Base-by-base conservation (phyloP, 345 rosid species). In the Boechera stricta region DNA sequence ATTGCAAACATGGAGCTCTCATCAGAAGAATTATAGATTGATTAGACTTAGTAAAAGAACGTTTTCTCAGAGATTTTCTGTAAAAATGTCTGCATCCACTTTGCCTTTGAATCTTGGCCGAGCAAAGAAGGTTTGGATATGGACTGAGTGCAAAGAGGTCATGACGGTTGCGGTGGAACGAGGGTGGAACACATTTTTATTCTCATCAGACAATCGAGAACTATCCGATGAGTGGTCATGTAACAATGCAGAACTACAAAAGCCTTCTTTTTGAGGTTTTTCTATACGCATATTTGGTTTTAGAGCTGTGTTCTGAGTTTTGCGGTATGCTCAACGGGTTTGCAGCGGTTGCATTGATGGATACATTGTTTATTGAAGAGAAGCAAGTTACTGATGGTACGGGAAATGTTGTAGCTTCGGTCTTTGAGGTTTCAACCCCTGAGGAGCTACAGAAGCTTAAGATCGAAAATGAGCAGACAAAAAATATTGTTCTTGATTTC, bases 101-200 rank as follows among this genome's bases (percentile, higher is more conserved):
- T n/a, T 85, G 44, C 63, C 71, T 55, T 29, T 36, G n/a, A 66
- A 52, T 21, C 84, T 71, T 60, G 83, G 79, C 69, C 59, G 62
- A 47, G 69, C 86, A 26, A 90, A 94, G 89, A 80, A 74, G 76
- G 91, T 91, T 31, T 94, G 97, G 96, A 77, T 91, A 60, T 91
- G 94, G 93, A 94, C 90, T 9, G 82, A 87, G 78, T 85, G 74
- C 77, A 89, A 89, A 82, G 84, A 86, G 33, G 94, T 90, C 4
- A 90, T 91, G 94, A 86, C 91, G 11, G 82, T 85, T 75, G 89
- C 97, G 8, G 97, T 94, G 5, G 96, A 91, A 82, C 85, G 96
- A 70, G 98, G 97, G 1, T 94, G 97, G 97, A 91, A 83, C 80
- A 91, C 93, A n/a, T 87, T 94, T 82, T 1, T 91, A 45, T 91